Percentiles rank a stretch among this genome's conserved stretches.
phyloP scores from a whole-genome alignment of 2,329 filamentous ascomycete species.

The Tympanopsis confertula region DNA sequence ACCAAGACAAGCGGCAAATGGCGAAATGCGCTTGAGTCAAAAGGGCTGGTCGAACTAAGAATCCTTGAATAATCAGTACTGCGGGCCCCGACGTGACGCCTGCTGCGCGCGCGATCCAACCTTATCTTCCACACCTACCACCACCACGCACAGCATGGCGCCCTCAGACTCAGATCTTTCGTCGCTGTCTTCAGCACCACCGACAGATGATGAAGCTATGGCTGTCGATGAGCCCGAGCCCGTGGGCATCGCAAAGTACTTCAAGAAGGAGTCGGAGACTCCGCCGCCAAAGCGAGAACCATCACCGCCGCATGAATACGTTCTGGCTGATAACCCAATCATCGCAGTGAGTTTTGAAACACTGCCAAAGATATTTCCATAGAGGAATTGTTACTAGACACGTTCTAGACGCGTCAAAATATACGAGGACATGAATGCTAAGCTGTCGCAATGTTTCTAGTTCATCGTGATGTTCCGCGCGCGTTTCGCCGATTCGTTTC shows the following conservation, averaged over 20 bases:
- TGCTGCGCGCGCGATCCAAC: too few relatives aligned
- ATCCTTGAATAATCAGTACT: too few relatives aligned
- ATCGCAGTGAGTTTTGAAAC: conserved; percentile 65
- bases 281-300: conserved; percentile 68
- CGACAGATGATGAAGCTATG: conserved; percentile 26
- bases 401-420: conserved; percentile 26
- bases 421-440: conserved; percentile 43
- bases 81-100: too few relatives aligned
- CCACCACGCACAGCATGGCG: conserved; percentile 9
- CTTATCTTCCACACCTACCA: too few relatives aligned
- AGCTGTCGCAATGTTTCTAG: conserved; percentile 32
- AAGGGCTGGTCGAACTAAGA: too few relatives aligned
- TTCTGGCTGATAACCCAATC: conserved; percentile 79
- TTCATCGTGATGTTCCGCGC: conserved; percentile 98
- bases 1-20: too few relatives aligned
- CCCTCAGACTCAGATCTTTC: conserved; percentile 50
- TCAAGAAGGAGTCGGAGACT: conserved; percentile 39
- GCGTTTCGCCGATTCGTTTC: conserved; percentile 81
- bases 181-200: conserved; percentile 30
- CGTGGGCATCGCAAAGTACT: conserved; percentile 56
- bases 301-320: conserved; percentile 82
- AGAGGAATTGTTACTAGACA: neutral
- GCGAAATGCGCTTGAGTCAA: too few relatives aligned
- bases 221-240: conserved; percentile 29
- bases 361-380: too few relatives aligned